These are phyloP conservation scores for Trametes pubescens DNA, from an alignment of 1,284 basidiomycete genomes.

Conservation along the genomic window DNA sequence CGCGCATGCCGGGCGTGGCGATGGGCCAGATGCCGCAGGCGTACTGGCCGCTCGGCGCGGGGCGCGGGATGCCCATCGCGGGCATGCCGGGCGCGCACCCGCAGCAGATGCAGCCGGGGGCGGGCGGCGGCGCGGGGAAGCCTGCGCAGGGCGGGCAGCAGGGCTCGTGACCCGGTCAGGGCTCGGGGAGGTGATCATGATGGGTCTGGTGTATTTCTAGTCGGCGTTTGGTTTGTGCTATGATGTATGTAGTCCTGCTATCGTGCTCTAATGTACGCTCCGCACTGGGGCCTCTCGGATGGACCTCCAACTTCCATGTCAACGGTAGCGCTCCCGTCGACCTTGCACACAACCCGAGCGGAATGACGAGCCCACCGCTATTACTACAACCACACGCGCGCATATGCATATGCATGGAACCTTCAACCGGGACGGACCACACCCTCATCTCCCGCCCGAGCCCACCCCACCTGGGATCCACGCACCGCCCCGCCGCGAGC, in stretches of 20 bases:
- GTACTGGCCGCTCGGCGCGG: slow-evolving; percentile 41
- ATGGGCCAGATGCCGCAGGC: slow-evolving; percentile 38
- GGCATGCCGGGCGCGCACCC: slow-evolving; percentile 40
- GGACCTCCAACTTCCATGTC: neutral
- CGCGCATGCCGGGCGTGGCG: slow-evolving; percentile 28
- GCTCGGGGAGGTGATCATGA: neutral
- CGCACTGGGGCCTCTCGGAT: neutral
- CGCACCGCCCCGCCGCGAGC: slow-evolving; percentile 9
- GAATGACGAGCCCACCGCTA: neutral
- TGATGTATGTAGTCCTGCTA: neutral
- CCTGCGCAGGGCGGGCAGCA: slow-evolving; percentile 48
- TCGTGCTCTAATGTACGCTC: neutral
- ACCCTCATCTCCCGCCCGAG: neutral
- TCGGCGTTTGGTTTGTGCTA: slow-evolving; percentile 4
- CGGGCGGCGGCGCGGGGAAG: slow-evolving; percentile 38
- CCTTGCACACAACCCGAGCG: too few relatives aligned
- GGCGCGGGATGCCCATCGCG: slow-evolving; percentile 40
- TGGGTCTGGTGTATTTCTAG: slow-evolving; percentile 10
- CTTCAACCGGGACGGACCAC: too few relatives aligned
- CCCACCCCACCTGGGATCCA: slow-evolving; percentile 6
- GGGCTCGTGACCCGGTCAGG: slow-evolving; percentile 40
- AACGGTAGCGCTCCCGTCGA: too few relatives aligned
- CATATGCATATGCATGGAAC: neutral
- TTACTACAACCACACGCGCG: neutral
- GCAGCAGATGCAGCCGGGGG: slow-evolving; percentile 43